Evolutionary conservation across 2,329 filamentous ascomycete species (phyloP).

Genomic region (Zymoseptoria pseudotritici): DNA sequence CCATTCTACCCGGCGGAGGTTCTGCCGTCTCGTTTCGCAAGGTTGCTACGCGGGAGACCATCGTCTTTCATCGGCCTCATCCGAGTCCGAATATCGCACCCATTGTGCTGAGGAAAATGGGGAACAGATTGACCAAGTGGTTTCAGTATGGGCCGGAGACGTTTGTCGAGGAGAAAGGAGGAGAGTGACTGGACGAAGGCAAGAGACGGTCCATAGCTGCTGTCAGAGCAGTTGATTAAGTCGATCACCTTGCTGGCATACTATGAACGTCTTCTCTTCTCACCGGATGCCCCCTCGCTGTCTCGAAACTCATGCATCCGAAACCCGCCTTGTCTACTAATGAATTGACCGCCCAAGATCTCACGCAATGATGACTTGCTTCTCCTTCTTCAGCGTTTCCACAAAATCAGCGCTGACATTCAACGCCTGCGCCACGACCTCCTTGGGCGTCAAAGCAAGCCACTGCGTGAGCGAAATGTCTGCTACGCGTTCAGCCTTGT

Average conservation of each 20-base stretch:
- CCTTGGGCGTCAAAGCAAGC: conserved; percentile 59
- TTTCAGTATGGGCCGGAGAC: conserved; percentile 22
- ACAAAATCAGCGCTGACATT: conserved; percentile 7
- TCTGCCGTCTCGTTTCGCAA: conserved; percentile 12
- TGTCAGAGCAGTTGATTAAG: no score
- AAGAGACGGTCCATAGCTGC: no score
- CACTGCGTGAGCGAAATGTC: conserved; percentile 63
- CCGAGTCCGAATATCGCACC: conserved; percentile 22
- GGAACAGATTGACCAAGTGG: conserved; percentile 25
- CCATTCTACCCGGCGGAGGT: conserved; percentile 8
- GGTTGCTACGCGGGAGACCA: background rate
- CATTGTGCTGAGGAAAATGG: conserved; percentile 22
- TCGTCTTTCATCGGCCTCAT: conserved; percentile 27
- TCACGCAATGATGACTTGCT: conserved; percentile 14
- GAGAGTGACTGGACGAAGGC: no score
- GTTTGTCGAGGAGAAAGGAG: conserved; percentile 9
- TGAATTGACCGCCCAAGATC: background rate
- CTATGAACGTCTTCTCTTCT: no score
- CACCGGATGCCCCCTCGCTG: no score
- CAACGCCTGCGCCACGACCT: conserved; percentile 41
- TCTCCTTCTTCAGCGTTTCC: conserved; percentile 14
- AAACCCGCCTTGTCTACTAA: background rate
- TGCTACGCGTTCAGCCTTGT: conserved; percentile 58
- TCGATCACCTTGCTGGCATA: no score
- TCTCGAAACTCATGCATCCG: no score